Base-by-base conservation (phyloP, 345 rosid species). In the Pelargonium nanum region DNA sequence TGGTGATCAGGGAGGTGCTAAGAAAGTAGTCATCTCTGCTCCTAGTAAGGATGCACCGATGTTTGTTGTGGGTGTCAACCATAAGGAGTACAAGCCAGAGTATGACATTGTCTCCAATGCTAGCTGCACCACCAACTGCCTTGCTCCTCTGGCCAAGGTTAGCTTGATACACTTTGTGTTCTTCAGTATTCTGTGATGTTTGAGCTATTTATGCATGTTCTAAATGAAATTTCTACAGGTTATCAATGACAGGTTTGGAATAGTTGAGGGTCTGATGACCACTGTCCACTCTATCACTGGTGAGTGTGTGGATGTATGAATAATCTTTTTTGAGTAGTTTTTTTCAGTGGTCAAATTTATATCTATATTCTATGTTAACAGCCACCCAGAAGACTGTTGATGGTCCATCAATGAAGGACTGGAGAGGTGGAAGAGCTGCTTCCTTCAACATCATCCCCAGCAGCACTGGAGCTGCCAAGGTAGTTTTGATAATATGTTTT, bases 401-500 rank as follows among this genome's bases (percentile, higher is more conserved):
- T 87, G 97, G 97, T 10, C 97, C 95, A 60, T 90, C 96, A 20
- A 71, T 56, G 73, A 90, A 90, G 77, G 97, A 87, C 81, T 87
- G 97, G 97, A 87, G 97, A 77, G 93, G 96, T 82, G 97, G 97
- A 26, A 87, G 96, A 56, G 95, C 96, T 59, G 97, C 97, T 56
- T 90, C 97, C 63, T 87, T 87, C 75, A 87, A 90, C 85, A 87
- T 90, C 76, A 90, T 90, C 74, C 96, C 95, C 26, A 82, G 91
- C 85, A 90, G 89, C 79, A 90, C 93, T 7, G 93, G 96, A 22
- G 97, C 96, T 64, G 96, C 97, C 55, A 90, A 90, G 91, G 91
- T 81, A 65, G 1, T 52, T 15, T 1, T 28, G 1, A 40, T 40
- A 6, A 2, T 12, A 40, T 12, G 0, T 40, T 40, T 12, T 40